Conservation (phyloP, 805 yeast species). For the Wickerhamomyces strasburgensis region DNA sequence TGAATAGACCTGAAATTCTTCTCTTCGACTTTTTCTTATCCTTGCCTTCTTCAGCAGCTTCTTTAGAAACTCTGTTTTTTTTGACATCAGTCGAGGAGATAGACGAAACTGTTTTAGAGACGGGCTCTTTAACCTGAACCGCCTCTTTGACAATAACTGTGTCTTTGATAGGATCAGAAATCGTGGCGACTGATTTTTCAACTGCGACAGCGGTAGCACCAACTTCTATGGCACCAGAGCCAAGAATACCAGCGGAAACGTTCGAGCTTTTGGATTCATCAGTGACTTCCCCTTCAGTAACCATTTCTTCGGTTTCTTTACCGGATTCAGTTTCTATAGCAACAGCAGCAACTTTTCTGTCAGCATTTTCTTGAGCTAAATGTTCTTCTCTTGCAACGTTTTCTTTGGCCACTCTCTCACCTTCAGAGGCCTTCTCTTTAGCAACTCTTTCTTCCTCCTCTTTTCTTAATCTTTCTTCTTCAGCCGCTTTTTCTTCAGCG, state of each 20-base stretch:
- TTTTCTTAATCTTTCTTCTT: constrained; percentile 5
- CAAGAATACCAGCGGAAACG: constrained; percentile 4
- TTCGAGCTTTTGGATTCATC: background rate
- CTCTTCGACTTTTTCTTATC: constrained; percentile 14
- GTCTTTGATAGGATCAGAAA: no score
- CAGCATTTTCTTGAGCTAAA: constrained; percentile 11
- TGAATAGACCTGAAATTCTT: constrained; percentile 17
- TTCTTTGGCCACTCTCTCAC: constrained; percentile 11
- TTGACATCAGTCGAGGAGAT: no score
- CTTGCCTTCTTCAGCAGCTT: no score
- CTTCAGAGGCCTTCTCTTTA: constrained; percentile 14
- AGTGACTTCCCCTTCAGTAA: background rate
- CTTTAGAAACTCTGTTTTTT: no score
- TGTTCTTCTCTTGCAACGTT: constrained; percentile 14
- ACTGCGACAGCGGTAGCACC: constrained; percentile 2
- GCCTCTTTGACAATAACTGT: no score
- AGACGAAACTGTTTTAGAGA: no score
- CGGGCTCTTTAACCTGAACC: no score
- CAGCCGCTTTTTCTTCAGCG: constrained; percentile 9
- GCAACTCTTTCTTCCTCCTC: constrained; percentile 7
- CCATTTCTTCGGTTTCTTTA: constrained; percentile 1
- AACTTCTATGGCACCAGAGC: constrained; percentile 1
- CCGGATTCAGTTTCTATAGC: constrained; percentile 5
- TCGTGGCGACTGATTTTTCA: background rate
- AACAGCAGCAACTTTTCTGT: constrained; percentile 5